Conservation (phyloP, 352 stramenopile species). For the Pythium dissimile region DNA sequence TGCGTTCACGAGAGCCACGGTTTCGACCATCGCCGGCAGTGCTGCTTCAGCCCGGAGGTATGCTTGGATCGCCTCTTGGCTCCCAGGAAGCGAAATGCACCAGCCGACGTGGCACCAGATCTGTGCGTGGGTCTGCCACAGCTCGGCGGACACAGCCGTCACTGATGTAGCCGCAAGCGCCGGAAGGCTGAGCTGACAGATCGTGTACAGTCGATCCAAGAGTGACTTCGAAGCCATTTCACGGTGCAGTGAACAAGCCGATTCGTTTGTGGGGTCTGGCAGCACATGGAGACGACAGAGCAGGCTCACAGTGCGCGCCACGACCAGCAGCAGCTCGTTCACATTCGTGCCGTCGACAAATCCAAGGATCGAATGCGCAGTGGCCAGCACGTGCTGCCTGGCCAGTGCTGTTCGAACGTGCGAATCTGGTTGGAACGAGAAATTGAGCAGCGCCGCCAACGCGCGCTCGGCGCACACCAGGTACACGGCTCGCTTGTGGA, state of each 20-base stretch:
- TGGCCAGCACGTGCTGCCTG: conserved; percentile 12
- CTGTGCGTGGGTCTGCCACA: conserved; percentile 61
- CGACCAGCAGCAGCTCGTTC: conserved; percentile 25
- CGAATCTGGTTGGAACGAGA: conserved; percentile 43
- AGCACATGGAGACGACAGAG: conserved; percentile 57
- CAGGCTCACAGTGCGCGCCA: conserved; percentile 43
- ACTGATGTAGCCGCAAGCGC: conserved; percentile 11
- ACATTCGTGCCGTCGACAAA: conserved; percentile 14
- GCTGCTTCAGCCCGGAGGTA: conserved; percentile 39
- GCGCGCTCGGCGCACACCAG: conserved; percentile 34
- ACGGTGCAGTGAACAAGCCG: background rate
- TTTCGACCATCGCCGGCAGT: conserved; percentile 36
- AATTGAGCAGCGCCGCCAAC: conserved; percentile 58
- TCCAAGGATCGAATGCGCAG: conserved; percentile 24
- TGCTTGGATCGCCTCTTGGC: conserved; percentile 15
- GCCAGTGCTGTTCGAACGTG: conserved; percentile 35
- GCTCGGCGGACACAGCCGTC: background rate
- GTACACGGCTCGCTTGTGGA: background rate
- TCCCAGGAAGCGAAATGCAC: conserved; percentile 28
- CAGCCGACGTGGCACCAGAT: conserved; percentile 76
- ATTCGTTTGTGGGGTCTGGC: background rate
- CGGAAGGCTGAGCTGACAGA: conserved; percentile 18
- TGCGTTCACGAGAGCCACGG: conserved; percentile 31
- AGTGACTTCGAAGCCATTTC: background rate
- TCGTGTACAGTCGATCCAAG: conserved; percentile 14